phyloP scores from a whole-genome alignment of 1,284 basidiomycete genomes.

The Rhodotorula sp. region DNA sequence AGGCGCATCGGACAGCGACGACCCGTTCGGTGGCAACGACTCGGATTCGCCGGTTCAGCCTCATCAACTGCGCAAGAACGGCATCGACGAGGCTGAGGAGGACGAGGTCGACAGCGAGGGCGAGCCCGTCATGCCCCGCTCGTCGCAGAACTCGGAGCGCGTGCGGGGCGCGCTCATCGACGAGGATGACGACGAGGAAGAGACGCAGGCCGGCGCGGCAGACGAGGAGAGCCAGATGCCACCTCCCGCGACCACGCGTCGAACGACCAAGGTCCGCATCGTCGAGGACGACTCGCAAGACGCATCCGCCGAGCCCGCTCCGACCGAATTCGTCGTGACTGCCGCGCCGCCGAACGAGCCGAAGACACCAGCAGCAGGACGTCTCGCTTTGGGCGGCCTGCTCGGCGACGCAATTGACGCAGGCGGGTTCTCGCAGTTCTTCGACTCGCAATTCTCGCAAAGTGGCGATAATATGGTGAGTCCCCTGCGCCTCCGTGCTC shows the following conservation, averaged over 20 bases:
- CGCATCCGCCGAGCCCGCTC: not conserved
- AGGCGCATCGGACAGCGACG: conserved; percentile 4
- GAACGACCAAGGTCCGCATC: not conserved
- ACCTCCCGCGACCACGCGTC: not conserved
- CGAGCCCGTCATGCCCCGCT: conserved; percentile 20
- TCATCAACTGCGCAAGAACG: not conserved
- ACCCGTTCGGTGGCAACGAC: conserved; percentile 1
- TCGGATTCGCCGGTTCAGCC: not conserved
- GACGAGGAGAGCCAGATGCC: conserved; percentile 9
- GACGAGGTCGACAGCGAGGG: conserved; percentile 27
- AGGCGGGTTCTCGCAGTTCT: conserved; percentile 39
- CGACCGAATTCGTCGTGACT: not conserved
- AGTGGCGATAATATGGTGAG: conserved; percentile 16
- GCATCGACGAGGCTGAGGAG: not conserved
- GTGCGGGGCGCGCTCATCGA: not conserved
- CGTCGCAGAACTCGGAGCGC: conserved; percentile 23
- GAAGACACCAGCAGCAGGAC: not conserved
- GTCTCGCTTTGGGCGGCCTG: conserved; percentile 17
- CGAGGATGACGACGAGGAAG: conserved; percentile 9
- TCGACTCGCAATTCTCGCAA: conserved; percentile 36
- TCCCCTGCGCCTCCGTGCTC: too few relatives aligned
- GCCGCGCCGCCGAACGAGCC: not conserved
- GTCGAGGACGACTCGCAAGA: conserved; percentile 2
- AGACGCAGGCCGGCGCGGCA: not conserved
- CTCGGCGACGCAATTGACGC: conserved; percentile 3